These are phyloP conservation scores for Tuber magnatum DNA, from an alignment of 495 filamentous ascomycete species.

Conservation along the genomic window DNA sequence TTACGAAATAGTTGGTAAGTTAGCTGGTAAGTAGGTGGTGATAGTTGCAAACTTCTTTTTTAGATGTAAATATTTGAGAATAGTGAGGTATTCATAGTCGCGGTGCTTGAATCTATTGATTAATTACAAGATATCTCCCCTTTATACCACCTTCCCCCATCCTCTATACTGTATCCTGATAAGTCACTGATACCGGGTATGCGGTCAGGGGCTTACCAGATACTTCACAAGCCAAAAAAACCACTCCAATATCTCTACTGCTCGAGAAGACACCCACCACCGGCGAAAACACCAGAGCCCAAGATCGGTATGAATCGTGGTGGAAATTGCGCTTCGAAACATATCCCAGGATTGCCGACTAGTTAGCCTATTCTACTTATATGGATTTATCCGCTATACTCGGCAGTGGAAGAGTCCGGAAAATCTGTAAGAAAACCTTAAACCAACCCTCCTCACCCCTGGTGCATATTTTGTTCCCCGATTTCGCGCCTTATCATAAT, in stretches of 20 bases:
- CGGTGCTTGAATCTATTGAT: not conserved
- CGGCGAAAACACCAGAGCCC: not conserved
- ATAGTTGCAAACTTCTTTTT: not conserved
- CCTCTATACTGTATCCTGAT: not conserved
- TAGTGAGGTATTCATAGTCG: not conserved
- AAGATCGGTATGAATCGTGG: not conserved
- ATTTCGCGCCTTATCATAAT: too few species aligned
- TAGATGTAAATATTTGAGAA: not conserved
- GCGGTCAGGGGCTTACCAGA: not conserved
- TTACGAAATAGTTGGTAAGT: constrained; percentile 5
- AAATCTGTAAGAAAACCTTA: not conserved
- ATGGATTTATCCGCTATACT: too few species aligned
- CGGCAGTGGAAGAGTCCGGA: not conserved
- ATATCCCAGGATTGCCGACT: not conserved
- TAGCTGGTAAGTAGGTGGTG: not conserved
- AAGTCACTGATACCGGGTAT: not conserved
- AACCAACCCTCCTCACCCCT: not conserved
- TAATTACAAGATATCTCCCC: not conserved
- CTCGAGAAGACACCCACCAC: too few species aligned
- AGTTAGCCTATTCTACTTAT: not conserved
- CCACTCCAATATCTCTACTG: not conserved
- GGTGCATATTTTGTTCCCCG: too few species aligned
- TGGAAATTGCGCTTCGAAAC: not conserved
- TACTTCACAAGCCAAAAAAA: not conserved
- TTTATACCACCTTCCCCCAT: not conserved